These are phyloP conservation scores for Phytophthora boehmeriae DNA, from an alignment of 352 stramenopile species.

Conservation along the genomic window DNA sequence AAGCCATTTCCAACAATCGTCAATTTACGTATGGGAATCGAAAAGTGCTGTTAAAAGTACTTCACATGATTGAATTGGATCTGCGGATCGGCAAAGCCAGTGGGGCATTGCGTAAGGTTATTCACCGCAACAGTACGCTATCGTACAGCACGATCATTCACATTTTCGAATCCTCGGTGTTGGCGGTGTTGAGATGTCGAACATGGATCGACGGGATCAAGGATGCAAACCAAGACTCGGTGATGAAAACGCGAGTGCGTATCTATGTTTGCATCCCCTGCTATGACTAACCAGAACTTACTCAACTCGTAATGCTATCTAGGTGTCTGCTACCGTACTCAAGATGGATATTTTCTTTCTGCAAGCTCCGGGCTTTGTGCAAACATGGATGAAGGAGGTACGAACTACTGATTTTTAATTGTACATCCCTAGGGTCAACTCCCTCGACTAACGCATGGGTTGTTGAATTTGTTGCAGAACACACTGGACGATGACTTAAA, in stretches of 20 bases:
- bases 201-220: constrained; percentile 49
- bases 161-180: constrained; percentile 35
- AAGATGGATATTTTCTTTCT: constrained; percentile 77
- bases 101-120: constrained; percentile 23
- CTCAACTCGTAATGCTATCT: background rate
- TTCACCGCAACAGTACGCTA: background rate
- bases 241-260: constrained; percentile 49
- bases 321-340: constrained; percentile 58
- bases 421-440: background rate
- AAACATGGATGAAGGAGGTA: constrained; percentile 52
- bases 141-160: constrained; percentile 9
- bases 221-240: constrained; percentile 43
- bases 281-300: background rate
- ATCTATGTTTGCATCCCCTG: too few species aligned
- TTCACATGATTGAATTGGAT: constrained; percentile 51
- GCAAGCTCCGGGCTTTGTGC: constrained; percentile 47
- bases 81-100: constrained; percentile 52
- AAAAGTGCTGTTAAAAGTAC: constrained; percentile 47
- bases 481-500: constrained; percentile 25
- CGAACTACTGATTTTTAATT: background rate
- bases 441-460: background rate
- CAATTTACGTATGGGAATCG: constrained; percentile 43
- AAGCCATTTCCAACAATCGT: constrained; percentile 34
- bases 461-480: constrained; percentile 25
- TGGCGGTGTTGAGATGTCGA: constrained; percentile 25